Conservation (phyloP, 805 yeast genomes). For the Hanseniaspora taiwanica region DNA sequence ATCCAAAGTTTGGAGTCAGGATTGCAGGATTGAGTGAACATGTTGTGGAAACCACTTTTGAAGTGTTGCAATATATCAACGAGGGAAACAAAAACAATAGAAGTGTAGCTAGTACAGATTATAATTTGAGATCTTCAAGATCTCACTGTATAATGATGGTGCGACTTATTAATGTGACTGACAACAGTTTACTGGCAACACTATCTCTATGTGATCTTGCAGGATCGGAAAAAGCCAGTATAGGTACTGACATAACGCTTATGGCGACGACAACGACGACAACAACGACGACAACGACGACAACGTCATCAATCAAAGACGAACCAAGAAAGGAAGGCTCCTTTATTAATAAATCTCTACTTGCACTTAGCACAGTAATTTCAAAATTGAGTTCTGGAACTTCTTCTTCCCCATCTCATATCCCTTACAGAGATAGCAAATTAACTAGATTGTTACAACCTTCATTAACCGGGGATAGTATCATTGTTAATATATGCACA, state of each 20-base stretch:
- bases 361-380: slow-evolving; percentile 88
- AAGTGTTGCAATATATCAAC: slow-evolving; percentile 45
- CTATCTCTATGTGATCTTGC: slow-evolving; percentile 89
- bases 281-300: not conserved
- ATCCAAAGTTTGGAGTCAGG: slow-evolving; percentile 52
- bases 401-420: slow-evolving; percentile 32
- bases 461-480: slow-evolving; percentile 74
- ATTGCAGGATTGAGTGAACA: slow-evolving; percentile 65
- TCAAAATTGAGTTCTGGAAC: slow-evolving; percentile 50
- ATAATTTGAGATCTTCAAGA: slow-evolving; percentile 74
- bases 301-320: not conserved
- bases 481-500: slow-evolving; percentile 79
- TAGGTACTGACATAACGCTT: no score
- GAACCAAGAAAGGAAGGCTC: slow-evolving; percentile 82
- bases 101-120: slow-evolving; percentile 80
- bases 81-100: slow-evolving; percentile 66
- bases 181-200: slow-evolving; percentile 38
- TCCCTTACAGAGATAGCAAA: slow-evolving; percentile 90
- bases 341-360: slow-evolving; percentile 76
- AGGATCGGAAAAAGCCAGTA: slow-evolving; percentile 79
- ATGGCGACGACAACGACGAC: not conserved
- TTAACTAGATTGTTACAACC: slow-evolving; percentile 85
- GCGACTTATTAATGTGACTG: slow-evolving; percentile 35
- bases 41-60: slow-evolving; percentile 39
- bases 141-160: slow-evolving; percentile 84